These are phyloP conservation scores for Botryotinia narcissicola DNA, from an alignment of 2,329 filamentous ascomycete species.

Conservation along the genomic window DNA sequence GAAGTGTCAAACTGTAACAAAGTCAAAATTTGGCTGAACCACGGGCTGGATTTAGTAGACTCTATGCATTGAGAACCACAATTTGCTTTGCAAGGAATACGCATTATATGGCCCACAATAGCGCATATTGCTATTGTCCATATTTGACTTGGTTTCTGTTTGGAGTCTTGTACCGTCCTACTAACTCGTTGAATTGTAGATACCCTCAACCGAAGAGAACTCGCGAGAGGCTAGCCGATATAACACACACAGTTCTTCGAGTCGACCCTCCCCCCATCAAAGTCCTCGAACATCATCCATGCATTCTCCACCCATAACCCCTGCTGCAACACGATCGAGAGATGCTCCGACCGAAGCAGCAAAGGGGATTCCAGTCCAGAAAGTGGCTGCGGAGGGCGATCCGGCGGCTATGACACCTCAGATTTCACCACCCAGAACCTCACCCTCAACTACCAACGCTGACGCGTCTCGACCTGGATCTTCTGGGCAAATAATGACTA, in stretches of 20 bases:
- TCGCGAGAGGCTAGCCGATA: slow-evolving; percentile 61
- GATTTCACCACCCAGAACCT: slow-evolving; percentile 57
- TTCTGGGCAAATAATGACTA: slow-evolving; percentile 35
- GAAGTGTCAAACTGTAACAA: slow-evolving; percentile 13
- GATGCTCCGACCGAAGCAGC: slow-evolving; percentile 43
- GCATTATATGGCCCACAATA: slow-evolving; percentile 24
- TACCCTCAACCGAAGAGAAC: slow-evolving; percentile 56
- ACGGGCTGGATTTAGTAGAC: slow-evolving; percentile 19
- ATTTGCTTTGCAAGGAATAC: slow-evolving; percentile 23
- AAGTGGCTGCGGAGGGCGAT: slow-evolving; percentile 41
- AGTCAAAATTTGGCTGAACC: slow-evolving; percentile 23
- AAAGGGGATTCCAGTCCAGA: slow-evolving; percentile 39
- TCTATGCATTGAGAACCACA: slow-evolving; percentile 24
- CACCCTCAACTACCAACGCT: slow-evolving; percentile 40
- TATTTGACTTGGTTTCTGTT: slow-evolving; percentile 20
- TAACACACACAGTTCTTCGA: slow-evolving; percentile 63
- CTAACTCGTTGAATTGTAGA: slow-evolving; percentile 43
- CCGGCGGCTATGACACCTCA: slow-evolving; percentile 65
- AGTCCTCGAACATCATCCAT: slow-evolving; percentile 68
- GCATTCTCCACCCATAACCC: slow-evolving; percentile 87
- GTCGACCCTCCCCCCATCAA: slow-evolving; percentile 62
- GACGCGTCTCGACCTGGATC: slow-evolving; percentile 38
- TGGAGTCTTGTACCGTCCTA: neutral
- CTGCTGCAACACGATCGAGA: slow-evolving; percentile 68
- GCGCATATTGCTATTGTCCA: slow-evolving; percentile 22